A percentile compares a stretch with the other conserved stretches of the same genome.
Conservation (phyloP, 306 rosid genomes). For the Cotoneaster glaucophyllus region DNA sequence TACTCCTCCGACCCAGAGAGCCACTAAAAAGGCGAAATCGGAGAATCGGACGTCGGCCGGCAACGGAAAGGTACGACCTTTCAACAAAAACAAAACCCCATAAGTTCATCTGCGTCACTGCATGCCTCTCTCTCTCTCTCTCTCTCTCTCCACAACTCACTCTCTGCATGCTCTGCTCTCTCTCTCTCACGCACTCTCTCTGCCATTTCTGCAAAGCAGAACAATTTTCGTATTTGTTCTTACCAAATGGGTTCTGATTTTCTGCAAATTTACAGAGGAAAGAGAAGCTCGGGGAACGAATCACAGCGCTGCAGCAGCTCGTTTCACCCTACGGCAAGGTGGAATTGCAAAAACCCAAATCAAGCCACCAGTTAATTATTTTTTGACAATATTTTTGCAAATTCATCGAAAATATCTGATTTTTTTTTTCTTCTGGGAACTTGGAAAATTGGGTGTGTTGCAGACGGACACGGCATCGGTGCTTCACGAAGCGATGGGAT, state of each 20-base stretch:
- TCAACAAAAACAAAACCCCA: neutral
- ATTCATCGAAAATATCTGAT: neutral
- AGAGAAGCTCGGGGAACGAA: slow-evolving; percentile 81
- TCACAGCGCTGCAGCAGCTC: slow-evolving; percentile 72
- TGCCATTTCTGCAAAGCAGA: neutral
- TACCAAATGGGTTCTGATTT: neutral
- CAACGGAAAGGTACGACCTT: slow-evolving; percentile 56
- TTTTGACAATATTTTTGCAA: neutral
- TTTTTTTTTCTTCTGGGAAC: neutral
- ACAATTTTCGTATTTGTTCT: neutral
- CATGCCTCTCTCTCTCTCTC: neutral
- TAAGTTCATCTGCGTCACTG: neutral
- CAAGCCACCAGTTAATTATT: too few species aligned
- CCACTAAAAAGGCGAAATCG: slow-evolving; percentile 44
- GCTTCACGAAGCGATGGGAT: slow-evolving; percentile 90
- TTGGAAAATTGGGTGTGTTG: slow-evolving; percentile 4
- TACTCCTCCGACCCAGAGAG: slow-evolving; percentile 26
- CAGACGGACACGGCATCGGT: slow-evolving; percentile 98
- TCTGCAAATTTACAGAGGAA: slow-evolving; percentile 38
- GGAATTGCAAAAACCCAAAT: neutral
- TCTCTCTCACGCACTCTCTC: neutral
- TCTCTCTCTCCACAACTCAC: neutral
- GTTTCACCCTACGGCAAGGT: slow-evolving; percentile 99
- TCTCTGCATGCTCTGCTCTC: neutral
- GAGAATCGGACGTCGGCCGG: slow-evolving; percentile 33